phyloP scores from a whole-genome alignment of 2,329 filamentous ascomycete genomes.

The Aspergillus ustus region DNA sequence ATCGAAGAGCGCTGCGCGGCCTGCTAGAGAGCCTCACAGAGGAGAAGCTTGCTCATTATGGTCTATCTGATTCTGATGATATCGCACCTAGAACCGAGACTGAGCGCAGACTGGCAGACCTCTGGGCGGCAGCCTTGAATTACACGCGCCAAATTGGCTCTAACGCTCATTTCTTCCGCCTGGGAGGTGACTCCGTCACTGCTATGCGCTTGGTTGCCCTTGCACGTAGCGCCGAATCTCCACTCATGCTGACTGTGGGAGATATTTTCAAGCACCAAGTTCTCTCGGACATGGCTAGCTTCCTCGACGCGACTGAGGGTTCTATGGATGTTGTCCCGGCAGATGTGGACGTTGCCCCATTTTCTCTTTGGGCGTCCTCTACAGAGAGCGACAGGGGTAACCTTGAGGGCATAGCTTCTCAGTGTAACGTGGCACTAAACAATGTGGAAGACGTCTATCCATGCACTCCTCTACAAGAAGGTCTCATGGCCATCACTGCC shows the following conservation, averaged over 20 bases:
- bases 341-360: neutral
- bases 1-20: neutral
- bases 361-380: neutral
- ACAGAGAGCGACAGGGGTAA: too few species aligned
- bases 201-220: conserved; percentile 11
- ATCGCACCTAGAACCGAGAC: neutral
- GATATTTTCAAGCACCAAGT: conserved; percentile 13
- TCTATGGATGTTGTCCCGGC: neutral
- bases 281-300: conserved; percentile 2
- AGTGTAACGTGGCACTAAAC: neutral
- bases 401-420: neutral
- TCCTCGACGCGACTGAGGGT: neutral
- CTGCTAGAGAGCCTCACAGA: conserved; percentile 1
- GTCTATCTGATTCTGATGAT: neutral
- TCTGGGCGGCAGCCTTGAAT: conserved; percentile 3
- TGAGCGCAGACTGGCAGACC: neutral
- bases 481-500: conserved; percentile 44
- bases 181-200: conserved; percentile 14
- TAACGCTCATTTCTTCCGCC: conserved; percentile 9
- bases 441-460: conserved; percentile 38
- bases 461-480: conserved; percentile 39
- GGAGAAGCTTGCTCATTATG: conserved; percentile 1
- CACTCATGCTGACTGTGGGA: neutral
- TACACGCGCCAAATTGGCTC: neutral
- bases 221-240: neutral